These are phyloP conservation scores for Pythium brachiatum DNA, from an alignment of 352 stramenopile species.

Conservation along the genomic window DNA sequence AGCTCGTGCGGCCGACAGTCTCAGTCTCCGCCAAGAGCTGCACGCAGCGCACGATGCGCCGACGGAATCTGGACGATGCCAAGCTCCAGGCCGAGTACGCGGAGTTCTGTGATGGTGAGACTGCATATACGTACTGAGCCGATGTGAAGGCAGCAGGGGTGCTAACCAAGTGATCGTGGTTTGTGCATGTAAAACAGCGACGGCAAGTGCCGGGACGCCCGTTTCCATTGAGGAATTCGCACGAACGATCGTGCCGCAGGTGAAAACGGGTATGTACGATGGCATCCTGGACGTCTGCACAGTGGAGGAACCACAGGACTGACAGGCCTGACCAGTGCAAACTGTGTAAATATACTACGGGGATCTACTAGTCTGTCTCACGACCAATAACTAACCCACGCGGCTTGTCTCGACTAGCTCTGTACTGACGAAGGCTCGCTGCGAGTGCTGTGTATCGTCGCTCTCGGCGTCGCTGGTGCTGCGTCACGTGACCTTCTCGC, in stretches of 20 bases:
- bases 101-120: slow-evolving; percentile 24
- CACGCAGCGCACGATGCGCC: slow-evolving; percentile 16
- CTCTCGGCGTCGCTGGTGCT: not conserved
- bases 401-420: not conserved
- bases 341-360: slow-evolving; percentile 12
- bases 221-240: slow-evolving; percentile 25
- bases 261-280: slow-evolving; percentile 22
- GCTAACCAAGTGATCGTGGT: not conserved
- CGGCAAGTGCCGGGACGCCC: slow-evolving; percentile 1
- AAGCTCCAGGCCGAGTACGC: slow-evolving; percentile 19
- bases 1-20: slow-evolving; percentile 16
- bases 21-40: slow-evolving; percentile 1
- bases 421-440: not conserved
- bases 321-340: not conserved
- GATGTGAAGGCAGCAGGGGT: not conserved
- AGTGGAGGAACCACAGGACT: not conserved
- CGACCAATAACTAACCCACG: no score
- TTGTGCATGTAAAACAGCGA: slow-evolving; percentile 2
- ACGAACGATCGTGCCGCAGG: slow-evolving; percentile 17
- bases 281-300: slow-evolving; percentile 14
- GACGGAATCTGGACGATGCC: slow-evolving; percentile 14
- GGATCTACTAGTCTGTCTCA: not conserved
- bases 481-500: not conserved
- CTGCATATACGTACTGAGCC: not conserved
- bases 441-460: not conserved